These are phyloP conservation scores for Cladosporium phlei DNA, from an alignment of 2,329 filamentous ascomycete genomes.

Conservation along the genomic window DNA sequence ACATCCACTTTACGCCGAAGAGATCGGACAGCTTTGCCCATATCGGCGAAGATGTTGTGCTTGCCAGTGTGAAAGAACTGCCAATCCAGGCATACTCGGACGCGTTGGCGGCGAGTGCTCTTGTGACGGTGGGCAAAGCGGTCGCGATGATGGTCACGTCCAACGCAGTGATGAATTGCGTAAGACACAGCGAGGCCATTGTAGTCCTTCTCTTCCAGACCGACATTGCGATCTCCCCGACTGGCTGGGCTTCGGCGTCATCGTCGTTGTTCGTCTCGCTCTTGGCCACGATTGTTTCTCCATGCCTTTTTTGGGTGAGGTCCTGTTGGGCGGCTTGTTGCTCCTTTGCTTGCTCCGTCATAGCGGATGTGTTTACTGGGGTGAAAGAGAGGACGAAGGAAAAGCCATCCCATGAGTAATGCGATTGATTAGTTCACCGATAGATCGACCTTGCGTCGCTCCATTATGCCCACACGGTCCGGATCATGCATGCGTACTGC, in stretches of 20 bases:
- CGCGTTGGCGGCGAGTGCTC: constrained; percentile 37
- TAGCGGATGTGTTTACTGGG: not conserved
- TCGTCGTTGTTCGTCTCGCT: not conserved
- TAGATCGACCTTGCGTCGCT: not conserved
- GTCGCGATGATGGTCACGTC: constrained; percentile 54
- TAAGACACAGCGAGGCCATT: constrained; percentile 3
- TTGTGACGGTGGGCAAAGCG: constrained; percentile 53
- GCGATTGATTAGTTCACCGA: not conserved
- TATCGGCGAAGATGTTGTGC: constrained; percentile 48
- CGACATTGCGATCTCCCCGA: not conserved
- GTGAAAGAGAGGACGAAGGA: not conserved
- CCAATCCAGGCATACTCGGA: constrained; percentile 52
- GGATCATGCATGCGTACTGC: not conserved
- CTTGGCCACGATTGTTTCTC: not conserved
- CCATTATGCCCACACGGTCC: not conserved
- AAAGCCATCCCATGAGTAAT: not conserved
- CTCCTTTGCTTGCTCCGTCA: not conserved
- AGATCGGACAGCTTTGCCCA: constrained; percentile 64
- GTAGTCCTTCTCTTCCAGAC: not conserved
- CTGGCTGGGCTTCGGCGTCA: not conserved
- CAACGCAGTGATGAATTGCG: constrained; percentile 3
- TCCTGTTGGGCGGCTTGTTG: not conserved
- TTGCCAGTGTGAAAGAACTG: constrained; percentile 48
- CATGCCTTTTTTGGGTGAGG: not conserved
- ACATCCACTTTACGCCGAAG: constrained; percentile 59